Evolutionary conservation across 73 alveolate species (phyloP).

Genomic region (Tetrahymena borealis): DNA sequence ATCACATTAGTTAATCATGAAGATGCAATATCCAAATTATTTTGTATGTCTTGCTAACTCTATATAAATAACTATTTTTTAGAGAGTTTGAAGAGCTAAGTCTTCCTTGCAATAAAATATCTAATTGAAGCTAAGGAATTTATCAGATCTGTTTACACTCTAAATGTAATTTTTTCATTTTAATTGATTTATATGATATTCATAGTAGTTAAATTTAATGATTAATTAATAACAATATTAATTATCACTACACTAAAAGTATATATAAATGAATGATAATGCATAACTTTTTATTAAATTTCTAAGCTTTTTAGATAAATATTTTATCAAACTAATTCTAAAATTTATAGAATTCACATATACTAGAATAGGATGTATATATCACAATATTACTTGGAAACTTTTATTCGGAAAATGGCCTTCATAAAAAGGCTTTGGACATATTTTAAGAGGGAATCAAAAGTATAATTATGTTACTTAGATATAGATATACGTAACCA

Average conservation of each 20-base stretch:
- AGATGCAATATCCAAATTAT: neutral
- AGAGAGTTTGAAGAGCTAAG: neutral
- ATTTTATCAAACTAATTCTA: neutral
- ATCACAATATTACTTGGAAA: neutral
- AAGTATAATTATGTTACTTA: neutral
- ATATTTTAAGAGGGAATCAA: neutral
- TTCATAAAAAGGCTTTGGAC: neutral
- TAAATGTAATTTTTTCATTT: neutral
- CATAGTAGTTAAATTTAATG: no score
- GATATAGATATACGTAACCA: neutral
- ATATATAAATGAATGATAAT: no score
- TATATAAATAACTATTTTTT: neutral
- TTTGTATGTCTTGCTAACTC: neutral
- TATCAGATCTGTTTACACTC: neutral
- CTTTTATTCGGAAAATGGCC: neutral
- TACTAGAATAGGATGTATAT: neutral
- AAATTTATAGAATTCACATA: neutral
- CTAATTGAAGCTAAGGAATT: neutral
- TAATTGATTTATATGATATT: no score
- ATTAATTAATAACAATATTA: no score
- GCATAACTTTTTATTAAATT: no score
- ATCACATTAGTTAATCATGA: neutral
- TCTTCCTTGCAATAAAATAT: neutral
- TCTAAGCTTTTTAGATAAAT: no score
- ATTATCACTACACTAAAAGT: no score